Percentiles rank a stretch among this genome's conserved stretches.
Evolutionary conservation across 1,139 yeast species (phyloP).

Genomic region (Suhomyces bribrorum): DNA sequence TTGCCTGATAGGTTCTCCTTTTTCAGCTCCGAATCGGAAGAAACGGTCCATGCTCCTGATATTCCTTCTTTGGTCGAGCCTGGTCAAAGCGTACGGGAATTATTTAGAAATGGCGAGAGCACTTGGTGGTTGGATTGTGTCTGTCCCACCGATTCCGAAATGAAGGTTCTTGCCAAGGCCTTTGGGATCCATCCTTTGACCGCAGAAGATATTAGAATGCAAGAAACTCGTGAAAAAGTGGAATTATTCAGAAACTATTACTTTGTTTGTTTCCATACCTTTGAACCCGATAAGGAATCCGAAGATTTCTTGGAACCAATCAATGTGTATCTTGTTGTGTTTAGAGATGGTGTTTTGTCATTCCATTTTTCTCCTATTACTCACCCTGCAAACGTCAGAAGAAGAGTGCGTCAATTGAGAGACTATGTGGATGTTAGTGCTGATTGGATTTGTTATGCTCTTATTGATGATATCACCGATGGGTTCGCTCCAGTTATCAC

Average conservation of each 20-base stretch:
- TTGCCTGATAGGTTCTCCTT: conserved; percentile 71
- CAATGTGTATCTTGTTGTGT: conserved; percentile 84
- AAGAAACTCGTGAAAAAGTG: conserved; percentile 83
- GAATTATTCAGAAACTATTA: conserved; percentile 74
- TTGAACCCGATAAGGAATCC: conserved; percentile 72
- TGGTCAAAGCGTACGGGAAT: conserved; percentile 61
- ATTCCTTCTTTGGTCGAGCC: conserved; percentile 70
- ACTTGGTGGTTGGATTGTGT: conserved; percentile 79
- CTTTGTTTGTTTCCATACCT: conserved; percentile 81
- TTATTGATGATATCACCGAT: conserved; percentile 92
- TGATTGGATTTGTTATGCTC: conserved; percentile 93
- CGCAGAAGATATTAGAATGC: conserved; percentile 82
- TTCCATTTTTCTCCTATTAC: conserved; percentile 83
- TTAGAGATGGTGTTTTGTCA: conserved; percentile 77
- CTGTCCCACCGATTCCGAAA: conserved; percentile 69
- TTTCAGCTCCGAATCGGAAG: conserved; percentile 78
- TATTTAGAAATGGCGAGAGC: conserved; percentile 64
- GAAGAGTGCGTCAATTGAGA: conserved; percentile 86
- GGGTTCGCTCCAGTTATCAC: conserved; percentile 90
- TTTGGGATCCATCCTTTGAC: conserved; percentile 85
- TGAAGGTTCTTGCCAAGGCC: conserved; percentile 64
- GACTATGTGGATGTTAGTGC: conserved; percentile 86
- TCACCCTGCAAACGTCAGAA: conserved; percentile 84
- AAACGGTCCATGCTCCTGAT: conserved; percentile 87
- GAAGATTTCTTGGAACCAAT: conserved; percentile 86